Percentiles rank a stretch among this genome's conserved stretches.
phyloP scores from a whole-genome alignment of 2,329 filamentous ascomycete species.

The Ophiocordyceps australis region DNA sequence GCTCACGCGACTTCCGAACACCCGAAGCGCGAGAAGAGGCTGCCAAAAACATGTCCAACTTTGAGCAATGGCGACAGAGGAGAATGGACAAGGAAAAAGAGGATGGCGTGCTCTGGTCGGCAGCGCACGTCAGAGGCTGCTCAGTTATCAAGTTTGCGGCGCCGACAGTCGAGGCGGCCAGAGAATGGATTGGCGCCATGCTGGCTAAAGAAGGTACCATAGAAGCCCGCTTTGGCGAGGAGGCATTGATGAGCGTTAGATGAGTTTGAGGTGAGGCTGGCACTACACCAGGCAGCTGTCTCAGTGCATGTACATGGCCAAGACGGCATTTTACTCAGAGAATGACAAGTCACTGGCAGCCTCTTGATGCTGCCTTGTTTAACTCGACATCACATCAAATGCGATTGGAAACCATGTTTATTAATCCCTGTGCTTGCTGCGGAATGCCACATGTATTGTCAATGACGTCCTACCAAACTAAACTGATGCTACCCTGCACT shows the following conservation, averaged over 20 bases:
- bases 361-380: no score
- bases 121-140: slow-evolving; percentile 62
- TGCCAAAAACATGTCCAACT: slow-evolving; percentile 16
- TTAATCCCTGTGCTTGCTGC: no score
- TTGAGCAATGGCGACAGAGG: slow-evolving; percentile 32
- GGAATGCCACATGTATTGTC: no score
- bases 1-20: slow-evolving; percentile 57
- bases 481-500: no score
- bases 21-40: slow-evolving; percentile 26
- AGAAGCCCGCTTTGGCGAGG: slow-evolving; percentile 53
- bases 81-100: slow-evolving; percentile 40
- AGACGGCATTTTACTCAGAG: no score
- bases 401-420: background rate
- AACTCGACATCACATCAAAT: no score
- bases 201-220: slow-evolving; percentile 59
- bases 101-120: slow-evolving; percentile 60
- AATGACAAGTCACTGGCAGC: no score
- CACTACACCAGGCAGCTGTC: no score
- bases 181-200: slow-evolving; percentile 64
- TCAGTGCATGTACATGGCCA: no score
- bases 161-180: slow-evolving; percentile 60
- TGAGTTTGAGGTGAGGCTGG: background rate
- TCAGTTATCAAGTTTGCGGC: slow-evolving; percentile 86
- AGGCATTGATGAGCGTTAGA: slow-evolving; percentile 57
- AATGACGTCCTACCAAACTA: no score